Percentiles rank a stretch among this genome's conserved stretches.
Evolutionary conservation across 2,329 filamentous ascomycete genomes (phyloP).

Genomic region (Cladosporium velox): DNA sequence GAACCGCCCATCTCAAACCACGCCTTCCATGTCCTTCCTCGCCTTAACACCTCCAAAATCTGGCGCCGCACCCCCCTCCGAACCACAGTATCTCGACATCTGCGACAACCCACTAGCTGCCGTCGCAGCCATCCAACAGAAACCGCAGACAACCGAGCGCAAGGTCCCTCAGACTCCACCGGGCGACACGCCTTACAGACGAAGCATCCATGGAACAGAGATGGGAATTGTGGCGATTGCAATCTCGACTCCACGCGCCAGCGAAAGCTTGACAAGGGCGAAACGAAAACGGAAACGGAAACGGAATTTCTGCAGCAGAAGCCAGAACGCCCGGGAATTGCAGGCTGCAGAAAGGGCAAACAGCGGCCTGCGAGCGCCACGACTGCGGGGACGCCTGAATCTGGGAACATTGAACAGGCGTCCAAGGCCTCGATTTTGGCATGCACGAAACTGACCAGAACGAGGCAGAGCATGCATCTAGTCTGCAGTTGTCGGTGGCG

Average conservation of each 20-base stretch:
- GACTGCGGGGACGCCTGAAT: neutral
- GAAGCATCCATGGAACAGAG: neutral
- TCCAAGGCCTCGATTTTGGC: neutral
- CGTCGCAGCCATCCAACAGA: neutral
- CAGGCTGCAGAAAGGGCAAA: no score
- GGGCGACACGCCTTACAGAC: neutral
- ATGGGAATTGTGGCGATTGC: neutral
- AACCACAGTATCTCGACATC: constrained; percentile 16
- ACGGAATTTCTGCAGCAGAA: neutral
- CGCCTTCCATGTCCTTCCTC: neutral
- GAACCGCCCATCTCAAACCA: neutral
- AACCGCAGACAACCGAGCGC: neutral
- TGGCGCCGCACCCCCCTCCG: constrained; percentile 13
- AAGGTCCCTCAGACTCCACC: constrained; percentile 6
- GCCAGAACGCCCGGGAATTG: neutral
- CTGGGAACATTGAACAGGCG: neutral
- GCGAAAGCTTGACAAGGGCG: neutral
- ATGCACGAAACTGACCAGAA: no score
- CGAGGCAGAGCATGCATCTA: neutral
- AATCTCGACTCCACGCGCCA: constrained; percentile 5
- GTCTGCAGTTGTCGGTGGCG: neutral
- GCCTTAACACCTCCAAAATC: neutral
- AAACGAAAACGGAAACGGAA: no score
- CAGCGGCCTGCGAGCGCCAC: neutral
- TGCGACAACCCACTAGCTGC: constrained; percentile 15